Base-by-base conservation (phyloP, 2,329 filamentous ascomycete species). In the Orbilia ellipsospora region DNA sequence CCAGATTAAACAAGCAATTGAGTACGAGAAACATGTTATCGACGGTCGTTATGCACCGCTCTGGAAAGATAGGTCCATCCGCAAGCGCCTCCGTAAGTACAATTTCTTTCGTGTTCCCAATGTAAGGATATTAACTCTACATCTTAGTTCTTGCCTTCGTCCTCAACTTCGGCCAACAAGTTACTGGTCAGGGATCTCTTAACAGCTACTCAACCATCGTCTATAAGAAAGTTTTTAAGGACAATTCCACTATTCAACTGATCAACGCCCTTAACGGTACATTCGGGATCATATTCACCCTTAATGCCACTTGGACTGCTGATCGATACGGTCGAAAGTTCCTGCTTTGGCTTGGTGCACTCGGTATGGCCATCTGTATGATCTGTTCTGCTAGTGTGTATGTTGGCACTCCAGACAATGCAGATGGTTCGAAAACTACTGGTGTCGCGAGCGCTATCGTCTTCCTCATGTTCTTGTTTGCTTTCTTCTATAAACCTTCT, bases 241-340 rank as follows among this genome's bases (percentile, higher is more conserved):
- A 82, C 62, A 83, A 82, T 65, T 83, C 86, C 54, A 88, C 86
- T 16, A 91, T 92, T 80, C 88, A 89, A 76, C 84, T 92, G 31
- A 92, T 92, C 84, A 92, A 92, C 80, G 90, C 90, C 1, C 84
- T 92, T 63, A 92, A 92, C 80, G 90, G 89, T 54, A 92, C 90
- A 4, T 90, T 89, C 77, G 89, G 88, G 67, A 92, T 92, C 77
- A 73, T 92, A 18, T 92, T 92, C 82, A 92, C 90, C 0, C 84
- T 91, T 52, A 92, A 91, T 78, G 90, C 90, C 8, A 87, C 89
- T 44, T 92, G 90, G 89, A 90, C 89, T 2, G 88, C 90, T 31
- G 90, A 92, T 81, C 86, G 90, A 62, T 92, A 90, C 77, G 90
- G 90, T 45, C 86, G 90, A 65, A 89, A 90, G 78, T 89, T 90